Evolutionary conservation across 768 basidiomycete genomes (phyloP).

Genomic region (Favolaschia claudopus): DNA sequence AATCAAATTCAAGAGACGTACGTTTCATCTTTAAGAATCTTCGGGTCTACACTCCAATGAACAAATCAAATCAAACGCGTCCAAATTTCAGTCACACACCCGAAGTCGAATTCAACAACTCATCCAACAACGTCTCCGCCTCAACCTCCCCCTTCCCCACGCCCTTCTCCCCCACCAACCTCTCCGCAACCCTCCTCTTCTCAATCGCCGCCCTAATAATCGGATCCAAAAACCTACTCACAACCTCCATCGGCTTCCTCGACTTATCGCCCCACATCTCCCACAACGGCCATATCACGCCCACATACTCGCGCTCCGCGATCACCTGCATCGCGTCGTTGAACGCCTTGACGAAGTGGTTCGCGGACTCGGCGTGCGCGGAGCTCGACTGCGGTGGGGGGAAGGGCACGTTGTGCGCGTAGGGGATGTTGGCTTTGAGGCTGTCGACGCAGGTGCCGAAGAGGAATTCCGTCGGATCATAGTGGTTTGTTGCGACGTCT

Average conservation of each 20-base stretch:
- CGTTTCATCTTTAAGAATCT: constrained; percentile 53
- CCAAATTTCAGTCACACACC: no score
- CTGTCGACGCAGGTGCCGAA: constrained; percentile 57
- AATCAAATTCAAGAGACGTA: constrained; percentile 32
- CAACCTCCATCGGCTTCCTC: constrained; percentile 51
- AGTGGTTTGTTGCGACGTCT: no score
- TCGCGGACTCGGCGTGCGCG: constrained; percentile 30
- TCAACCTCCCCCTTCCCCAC: constrained; percentile 30
- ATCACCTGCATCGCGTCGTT: constrained; percentile 52
- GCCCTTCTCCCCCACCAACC: constrained; percentile 1
- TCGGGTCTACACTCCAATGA: no score
- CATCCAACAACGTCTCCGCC: constrained; percentile 53
- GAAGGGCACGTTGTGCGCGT: constrained; percentile 45
- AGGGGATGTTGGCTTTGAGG: constrained; percentile 56
- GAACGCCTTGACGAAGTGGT: constrained; percentile 58
- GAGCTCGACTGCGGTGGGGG: constrained; percentile 20
- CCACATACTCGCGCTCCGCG: constrained; percentile 48
- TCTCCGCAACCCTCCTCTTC: constrained; percentile 38
- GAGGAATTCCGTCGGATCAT: constrained; percentile 66
- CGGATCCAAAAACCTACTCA: constrained; percentile 62
- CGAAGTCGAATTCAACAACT: constrained; percentile 61
- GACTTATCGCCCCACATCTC: constrained; percentile 62
- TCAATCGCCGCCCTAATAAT: constrained; percentile 57
- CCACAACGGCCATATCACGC: constrained; percentile 56
- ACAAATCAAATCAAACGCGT: no score